phyloP scores from a whole-genome alignment of 176 grass and related monocot genomes.

The Rhynchospora tenuis region DNA sequence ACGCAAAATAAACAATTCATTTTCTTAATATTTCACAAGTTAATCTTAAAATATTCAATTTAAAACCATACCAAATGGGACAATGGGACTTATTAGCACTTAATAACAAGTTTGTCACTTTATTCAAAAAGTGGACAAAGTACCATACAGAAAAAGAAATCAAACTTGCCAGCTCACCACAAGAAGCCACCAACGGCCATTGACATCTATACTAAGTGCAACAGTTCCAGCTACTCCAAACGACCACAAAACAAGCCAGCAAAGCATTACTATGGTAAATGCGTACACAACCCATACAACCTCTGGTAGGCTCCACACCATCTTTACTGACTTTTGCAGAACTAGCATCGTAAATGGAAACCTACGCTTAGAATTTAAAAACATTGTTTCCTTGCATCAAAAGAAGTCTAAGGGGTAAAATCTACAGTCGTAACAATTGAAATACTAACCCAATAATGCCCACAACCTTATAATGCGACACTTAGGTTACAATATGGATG shows the following conservation, averaged over 20 bases:
- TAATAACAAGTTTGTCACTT: background rate
- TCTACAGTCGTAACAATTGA: background rate
- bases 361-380: slow-evolving; percentile 33
- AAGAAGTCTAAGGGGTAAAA: background rate
- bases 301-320: slow-evolving; percentile 79
- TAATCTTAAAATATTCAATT: background rate
- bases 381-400: background rate
- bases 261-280: slow-evolving; percentile 81
- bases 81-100: background rate
- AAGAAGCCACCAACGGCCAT: slow-evolving; percentile 96
- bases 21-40: background rate
- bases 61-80: background rate
- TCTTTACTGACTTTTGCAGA: slow-evolving; percentile 82
- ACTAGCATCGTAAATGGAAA: slow-evolving; percentile 99
- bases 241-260: slow-evolving; percentile 93
- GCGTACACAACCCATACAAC: slow-evolving; percentile 74
- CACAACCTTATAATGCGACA: background rate
- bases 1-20: background rate
- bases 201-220: slow-evolving; percentile 66
- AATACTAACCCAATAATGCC: background rate
- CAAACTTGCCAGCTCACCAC: slow-evolving; percentile 98
- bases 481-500: background rate
- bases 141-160: background rate
- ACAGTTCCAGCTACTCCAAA: slow-evolving; percentile 85
- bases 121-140: background rate